Evolutionary conservation across 306 rosid genomes (phyloP), one percentile per base, ranked within the genome.

Genomic region (Castanea mollissima): DNA sequence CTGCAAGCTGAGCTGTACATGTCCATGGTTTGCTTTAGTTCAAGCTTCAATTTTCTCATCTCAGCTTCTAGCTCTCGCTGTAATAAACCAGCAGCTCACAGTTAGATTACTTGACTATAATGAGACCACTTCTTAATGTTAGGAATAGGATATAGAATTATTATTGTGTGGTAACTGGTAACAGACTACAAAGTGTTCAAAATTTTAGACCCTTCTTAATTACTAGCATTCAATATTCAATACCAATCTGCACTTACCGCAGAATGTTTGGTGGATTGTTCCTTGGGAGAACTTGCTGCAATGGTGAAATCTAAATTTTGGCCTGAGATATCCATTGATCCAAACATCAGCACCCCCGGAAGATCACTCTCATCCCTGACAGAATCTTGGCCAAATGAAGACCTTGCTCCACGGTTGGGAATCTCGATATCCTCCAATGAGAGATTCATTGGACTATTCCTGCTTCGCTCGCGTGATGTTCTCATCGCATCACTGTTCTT

Each of bases 1-100:
- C 90, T 96, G 89, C 99, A 91, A 41, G 98, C 99, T 74, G 98
- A 88, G 89, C 93, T 96, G 68, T 96, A 96, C 98, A 93, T 88
- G 82, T 96, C 92, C 97, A 93, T 93, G 74, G 99, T 96, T 85
- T 96, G 96, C 84, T 96, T 90, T 83, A 96, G 81, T 81, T 96
- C 99, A 27, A 85, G 89, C 89, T 89, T 93, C 85, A 96, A 82
- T 87, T 94, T 91, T 79, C 78, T 89, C 98, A 96, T 93, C 89
- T 93, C 96, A 31, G 90, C 97, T 85, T 89, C 97, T 6, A 93
- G 31, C 0, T 91, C 98, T 76, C 74, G 82, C 99, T 96, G 88
- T 49, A 74, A 58, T 63, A 68, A 79, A 83, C 74, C 69, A 82
- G 76, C 63, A 46, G 69, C 49, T 76, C 54, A 82, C 18, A 46